Conservation (phyloP, 148 eudicot genomes). For the Nepenthes mirabilis region DNA sequence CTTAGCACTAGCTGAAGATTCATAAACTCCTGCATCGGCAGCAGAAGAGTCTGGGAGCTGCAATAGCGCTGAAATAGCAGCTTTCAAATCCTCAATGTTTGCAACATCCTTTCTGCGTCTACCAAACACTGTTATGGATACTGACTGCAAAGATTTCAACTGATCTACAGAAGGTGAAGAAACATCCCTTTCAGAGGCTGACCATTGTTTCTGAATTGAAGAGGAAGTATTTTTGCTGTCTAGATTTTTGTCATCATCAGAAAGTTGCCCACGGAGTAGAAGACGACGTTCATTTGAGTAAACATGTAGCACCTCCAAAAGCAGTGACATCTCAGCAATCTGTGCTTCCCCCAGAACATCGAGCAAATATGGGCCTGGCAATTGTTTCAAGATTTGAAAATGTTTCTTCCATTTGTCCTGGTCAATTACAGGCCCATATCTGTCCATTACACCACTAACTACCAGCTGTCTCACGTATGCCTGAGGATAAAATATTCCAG, state of each 20-base stretch:
- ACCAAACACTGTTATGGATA: conserved; percentile 13
- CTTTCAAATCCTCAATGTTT: conserved; percentile 46
- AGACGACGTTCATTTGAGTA: conserved; percentile 87
- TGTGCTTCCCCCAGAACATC: conserved; percentile 58
- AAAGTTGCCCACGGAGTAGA: conserved; percentile 45
- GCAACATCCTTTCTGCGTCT: conserved; percentile 21
- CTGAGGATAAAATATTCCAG: conserved; percentile 70
- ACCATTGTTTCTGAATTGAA: conserved; percentile 23
- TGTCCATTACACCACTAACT: conserved; percentile 80
- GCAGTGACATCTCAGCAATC: conserved; percentile 21
- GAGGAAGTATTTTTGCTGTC: conserved; percentile 15
- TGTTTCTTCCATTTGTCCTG: conserved; percentile 50
- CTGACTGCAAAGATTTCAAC: conserved; percentile 19
- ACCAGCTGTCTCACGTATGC: conserved; percentile 83
- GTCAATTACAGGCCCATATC: conserved; percentile 32
- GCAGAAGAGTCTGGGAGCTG: conserved; percentile 43
- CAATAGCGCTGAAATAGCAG: conserved; percentile 48
- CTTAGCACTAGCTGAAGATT: conserved; percentile 44
- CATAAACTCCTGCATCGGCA: conserved; percentile 31
- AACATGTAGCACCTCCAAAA: conserved; percentile 45
- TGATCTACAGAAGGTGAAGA: conserved; percentile 25
- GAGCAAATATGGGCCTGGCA: conserved; percentile 50
- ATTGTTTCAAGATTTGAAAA: conserved; percentile 66
- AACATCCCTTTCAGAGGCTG: conserved; percentile 14
- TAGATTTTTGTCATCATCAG: conserved; percentile 21